Percentiles rank a stretch among this genome's conserved stretches.
phyloP scores from a whole-genome alignment of 1,284 basidiomycete genomes.

The Caloboletus firmus region DNA sequence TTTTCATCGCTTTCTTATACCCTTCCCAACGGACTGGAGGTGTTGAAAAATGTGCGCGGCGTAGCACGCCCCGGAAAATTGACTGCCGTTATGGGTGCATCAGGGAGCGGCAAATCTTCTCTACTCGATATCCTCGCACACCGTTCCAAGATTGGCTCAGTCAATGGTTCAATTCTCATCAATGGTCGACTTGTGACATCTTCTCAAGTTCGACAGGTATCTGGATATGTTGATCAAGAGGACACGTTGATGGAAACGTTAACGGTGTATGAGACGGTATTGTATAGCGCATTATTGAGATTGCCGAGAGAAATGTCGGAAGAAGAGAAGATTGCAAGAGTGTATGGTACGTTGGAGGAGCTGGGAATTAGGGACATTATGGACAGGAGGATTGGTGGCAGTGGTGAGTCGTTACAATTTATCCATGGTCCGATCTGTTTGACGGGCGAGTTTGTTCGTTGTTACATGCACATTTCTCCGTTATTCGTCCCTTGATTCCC shows the following conservation, averaged over 20 bases:
- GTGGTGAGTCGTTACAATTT: conserved; percentile 48
- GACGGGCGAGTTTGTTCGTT: neutral
- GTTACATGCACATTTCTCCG: neutral
- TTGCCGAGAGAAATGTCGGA: conserved; percentile 93
- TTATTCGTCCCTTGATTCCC: neutral
- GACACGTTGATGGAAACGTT: conserved; percentile 95
- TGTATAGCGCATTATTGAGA: conserved; percentile 89
- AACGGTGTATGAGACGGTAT: conserved; percentile 96
- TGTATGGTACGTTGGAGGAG: conserved; percentile 95
- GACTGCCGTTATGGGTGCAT: conserved; percentile 94
- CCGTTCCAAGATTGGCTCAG: conserved; percentile 80
- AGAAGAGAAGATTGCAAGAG: conserved; percentile 91
- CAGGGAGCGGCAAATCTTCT: conserved; percentile 95
- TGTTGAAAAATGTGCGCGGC: conserved; percentile 82
- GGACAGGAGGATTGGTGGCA: conserved; percentile 86
- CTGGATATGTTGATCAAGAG: conserved; percentile 97
- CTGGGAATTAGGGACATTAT: conserved; percentile 91
- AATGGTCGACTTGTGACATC: conserved; percentile 83
- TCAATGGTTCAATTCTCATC: conserved; percentile 77
- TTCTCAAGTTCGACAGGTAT: conserved; percentile 78
- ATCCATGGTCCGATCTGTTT: neutral
- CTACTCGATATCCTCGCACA: conserved; percentile 94
- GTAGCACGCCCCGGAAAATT: conserved; percentile 84
- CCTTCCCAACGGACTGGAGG: conserved; percentile 59
- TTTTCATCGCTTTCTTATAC: conserved; percentile 85